Conservation (phyloP, 2,329 filamentous ascomycete species). For the Cordyceps cicadae region DNA sequence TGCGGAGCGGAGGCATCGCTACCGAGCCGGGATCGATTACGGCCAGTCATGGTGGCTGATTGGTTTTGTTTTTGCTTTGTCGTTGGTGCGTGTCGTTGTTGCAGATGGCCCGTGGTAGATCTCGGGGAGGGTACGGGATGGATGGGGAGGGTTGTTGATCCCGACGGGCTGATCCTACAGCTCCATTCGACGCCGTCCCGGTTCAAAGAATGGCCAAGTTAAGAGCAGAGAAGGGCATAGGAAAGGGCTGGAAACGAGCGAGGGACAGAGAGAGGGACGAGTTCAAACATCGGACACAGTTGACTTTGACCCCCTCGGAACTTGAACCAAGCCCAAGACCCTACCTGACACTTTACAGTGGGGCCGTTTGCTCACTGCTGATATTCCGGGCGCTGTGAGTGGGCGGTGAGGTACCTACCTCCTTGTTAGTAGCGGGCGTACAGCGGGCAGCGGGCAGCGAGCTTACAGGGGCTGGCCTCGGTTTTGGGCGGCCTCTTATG, state of each 20-base stretch:
- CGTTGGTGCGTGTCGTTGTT: not conserved
- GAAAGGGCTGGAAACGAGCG: not conserved
- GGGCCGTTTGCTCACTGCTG: slow-evolving; percentile 3
- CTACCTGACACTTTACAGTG: slow-evolving; percentile 5
- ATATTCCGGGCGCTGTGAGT: slow-evolving; percentile 3
- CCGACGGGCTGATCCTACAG: not conserved
- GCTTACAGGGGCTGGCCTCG: not conserved
- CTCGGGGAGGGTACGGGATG: not conserved
- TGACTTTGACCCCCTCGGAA: not conserved
- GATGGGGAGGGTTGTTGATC: slow-evolving; percentile 16
- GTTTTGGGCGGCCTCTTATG: not conserved
- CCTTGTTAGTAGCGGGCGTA: not conserved
- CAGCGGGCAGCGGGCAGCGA: not conserved
- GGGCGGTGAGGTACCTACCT: no score
- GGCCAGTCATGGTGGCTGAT: slow-evolving; percentile 26
- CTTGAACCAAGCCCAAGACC: not conserved
- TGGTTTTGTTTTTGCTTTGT: slow-evolving; percentile 16
- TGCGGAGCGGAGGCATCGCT: slow-evolving; percentile 20
- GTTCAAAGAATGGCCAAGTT: not conserved
- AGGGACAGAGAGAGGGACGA: not conserved
- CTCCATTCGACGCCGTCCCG: not conserved
- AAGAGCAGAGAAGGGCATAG: not conserved
- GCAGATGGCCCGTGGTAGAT: not conserved
- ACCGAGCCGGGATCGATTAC: slow-evolving; percentile 21
- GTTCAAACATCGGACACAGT: not conserved